These are phyloP conservation scores for Yamadazyma sp. DNA, from an alignment of 1,139 yeast species.

Conservation along the genomic window DNA sequence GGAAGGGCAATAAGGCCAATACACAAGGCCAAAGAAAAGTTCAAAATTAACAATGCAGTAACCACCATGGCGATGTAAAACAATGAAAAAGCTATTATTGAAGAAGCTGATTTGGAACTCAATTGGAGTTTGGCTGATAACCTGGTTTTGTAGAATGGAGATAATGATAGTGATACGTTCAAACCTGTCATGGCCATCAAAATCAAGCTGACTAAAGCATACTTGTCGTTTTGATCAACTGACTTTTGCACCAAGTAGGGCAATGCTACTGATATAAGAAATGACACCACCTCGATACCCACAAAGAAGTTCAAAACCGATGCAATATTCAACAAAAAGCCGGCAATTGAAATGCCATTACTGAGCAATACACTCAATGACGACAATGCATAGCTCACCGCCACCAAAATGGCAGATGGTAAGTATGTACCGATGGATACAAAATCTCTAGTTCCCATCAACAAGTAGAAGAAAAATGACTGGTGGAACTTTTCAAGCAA, in stretches of 20 bases:
- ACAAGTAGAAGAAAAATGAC: slow-evolving; percentile 87
- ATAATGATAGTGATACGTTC: slow-evolving; percentile 19
- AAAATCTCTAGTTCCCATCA: slow-evolving; percentile 75
- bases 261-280: slow-evolving; percentile 25
- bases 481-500: slow-evolving; percentile 95
- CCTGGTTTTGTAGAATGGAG: slow-evolving; percentile 18
- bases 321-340: slow-evolving; percentile 26
- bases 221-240: slow-evolving; percentile 16
- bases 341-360: slow-evolving; percentile 28
- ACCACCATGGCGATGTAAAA: slow-evolving; percentile 67
- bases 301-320: slow-evolving; percentile 32
- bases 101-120: slow-evolving; percentile 23
- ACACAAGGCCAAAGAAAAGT: slow-evolving; percentile 75
- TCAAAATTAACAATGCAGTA: slow-evolving; percentile 75
- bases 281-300: slow-evolving; percentile 32
- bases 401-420: slow-evolving; percentile 78
- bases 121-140: slow-evolving; percentile 14
- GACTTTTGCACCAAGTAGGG: slow-evolving; percentile 22
- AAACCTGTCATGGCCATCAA: slow-evolving; percentile 20
- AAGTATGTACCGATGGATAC: slow-evolving; percentile 93
- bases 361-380: slow-evolving; percentile 61
- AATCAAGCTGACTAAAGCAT: slow-evolving; percentile 18
- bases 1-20: slow-evolving; percentile 73
- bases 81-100: slow-evolving; percentile 44
- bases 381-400: slow-evolving; percentile 69